Evolutionary conservation across 208 protist genomes (phyloP).

Genomic region (Leishmania guyanensis): DNA sequence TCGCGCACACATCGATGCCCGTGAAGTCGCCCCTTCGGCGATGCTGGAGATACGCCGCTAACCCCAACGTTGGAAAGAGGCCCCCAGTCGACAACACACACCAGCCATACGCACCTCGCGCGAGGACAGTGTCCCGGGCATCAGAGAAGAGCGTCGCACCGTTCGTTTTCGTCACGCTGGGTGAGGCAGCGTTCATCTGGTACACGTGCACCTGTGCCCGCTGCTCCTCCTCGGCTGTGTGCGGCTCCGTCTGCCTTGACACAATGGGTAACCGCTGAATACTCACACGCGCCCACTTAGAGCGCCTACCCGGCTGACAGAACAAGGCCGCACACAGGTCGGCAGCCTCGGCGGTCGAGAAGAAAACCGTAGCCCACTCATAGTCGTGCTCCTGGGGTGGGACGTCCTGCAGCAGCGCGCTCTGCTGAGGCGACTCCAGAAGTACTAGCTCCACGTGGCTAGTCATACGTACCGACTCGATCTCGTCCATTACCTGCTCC

Average conservation of each 20-base stretch:
- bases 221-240: constrained; percentile 22
- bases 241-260: constrained; percentile 13
- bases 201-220: constrained; percentile 27
- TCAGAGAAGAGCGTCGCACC: not conserved
- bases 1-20: constrained; percentile 21
- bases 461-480: constrained; percentile 41
- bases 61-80: constrained; percentile 30
- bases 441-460: constrained; percentile 34
- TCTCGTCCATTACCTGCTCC: constrained; percentile 40
- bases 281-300: constrained; percentile 29
- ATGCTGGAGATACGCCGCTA: constrained; percentile 23
- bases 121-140: constrained; percentile 24
- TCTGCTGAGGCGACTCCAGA: constrained; percentile 14
- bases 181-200: constrained; percentile 18
- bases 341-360: constrained; percentile 29
- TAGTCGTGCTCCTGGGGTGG: constrained; percentile 31
- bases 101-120: constrained; percentile 17
- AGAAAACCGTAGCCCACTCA: constrained; percentile 32
- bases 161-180: not conserved
- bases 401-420: constrained; percentile 4
- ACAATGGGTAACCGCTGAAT: constrained; percentile 29
- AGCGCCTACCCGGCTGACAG: constrained; percentile 34
- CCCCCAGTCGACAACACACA: constrained; percentile 30
- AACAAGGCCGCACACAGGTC: constrained; percentile 30
- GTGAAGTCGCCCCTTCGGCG: constrained; percentile 24